A percentile compares a stretch with the other conserved stretches of the same genome.
Evolutionary conservation across 202 grass and related monocot genomes (phyloP).

Genomic region (Schoenoplectus tabernaemontani): DNA sequence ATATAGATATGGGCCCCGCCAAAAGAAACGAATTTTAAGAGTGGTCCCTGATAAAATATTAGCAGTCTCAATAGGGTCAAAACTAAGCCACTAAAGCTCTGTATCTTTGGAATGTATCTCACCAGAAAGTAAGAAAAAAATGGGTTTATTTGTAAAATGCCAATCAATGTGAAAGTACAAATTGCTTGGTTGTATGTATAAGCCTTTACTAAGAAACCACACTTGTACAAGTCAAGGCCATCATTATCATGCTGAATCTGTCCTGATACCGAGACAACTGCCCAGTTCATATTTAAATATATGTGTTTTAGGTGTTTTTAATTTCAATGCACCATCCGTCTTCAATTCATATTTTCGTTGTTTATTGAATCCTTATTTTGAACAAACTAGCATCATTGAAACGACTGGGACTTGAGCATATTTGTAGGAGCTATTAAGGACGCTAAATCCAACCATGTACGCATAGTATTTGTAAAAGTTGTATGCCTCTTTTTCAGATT

Average conservation of each 20-base stretch:
- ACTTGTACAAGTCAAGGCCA: background rate
- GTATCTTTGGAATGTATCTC: background rate
- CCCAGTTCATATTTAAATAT: background rate
- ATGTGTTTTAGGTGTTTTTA: no score
- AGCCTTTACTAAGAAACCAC: no score
- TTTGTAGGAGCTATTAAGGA: no score
- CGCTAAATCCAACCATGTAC: no score
- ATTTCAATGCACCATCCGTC: no score
- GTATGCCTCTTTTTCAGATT: no score
- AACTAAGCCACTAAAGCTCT: background rate
- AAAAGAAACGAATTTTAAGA: slow-evolving; percentile 11
- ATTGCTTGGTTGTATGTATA: background rate
- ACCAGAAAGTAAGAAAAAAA: background rate
- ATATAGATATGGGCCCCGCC: background rate
- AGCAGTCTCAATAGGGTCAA: slow-evolving; percentile 7
- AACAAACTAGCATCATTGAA: no score
- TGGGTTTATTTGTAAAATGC: background rate
- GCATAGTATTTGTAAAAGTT: no score
- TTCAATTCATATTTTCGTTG: no score
- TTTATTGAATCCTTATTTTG: no score
- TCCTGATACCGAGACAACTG: background rate
- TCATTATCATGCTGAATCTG: background rate
- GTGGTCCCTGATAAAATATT: slow-evolving; percentile 15
- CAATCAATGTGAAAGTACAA: background rate
- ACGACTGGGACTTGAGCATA: no score